phyloP scores from a whole-genome alignment of 2,329 filamentous ascomycete species.

The Fusarium palustre region DNA sequence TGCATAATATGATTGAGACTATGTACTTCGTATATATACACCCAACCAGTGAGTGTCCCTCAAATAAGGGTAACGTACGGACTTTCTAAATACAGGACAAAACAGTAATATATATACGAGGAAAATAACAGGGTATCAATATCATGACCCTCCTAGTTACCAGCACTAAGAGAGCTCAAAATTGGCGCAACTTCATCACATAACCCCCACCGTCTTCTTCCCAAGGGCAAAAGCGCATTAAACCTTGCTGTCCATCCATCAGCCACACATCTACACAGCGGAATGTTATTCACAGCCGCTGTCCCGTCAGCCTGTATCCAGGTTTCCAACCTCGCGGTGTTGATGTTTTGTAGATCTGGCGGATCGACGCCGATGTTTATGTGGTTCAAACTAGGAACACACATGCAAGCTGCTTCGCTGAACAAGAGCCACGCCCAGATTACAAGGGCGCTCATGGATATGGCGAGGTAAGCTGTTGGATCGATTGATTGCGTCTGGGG shows the following conservation, averaged over 20 bases:
- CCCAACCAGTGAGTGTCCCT: neutral
- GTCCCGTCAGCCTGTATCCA: conserved; percentile 47
- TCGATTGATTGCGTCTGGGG: conserved; percentile 43
- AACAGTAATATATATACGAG: neutral
- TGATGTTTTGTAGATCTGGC: conserved; percentile 41
- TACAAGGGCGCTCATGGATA: conserved; percentile 49
- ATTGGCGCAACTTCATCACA: conserved; percentile 40
- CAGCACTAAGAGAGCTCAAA: conserved; percentile 20
- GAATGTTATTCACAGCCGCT: conserved; percentile 47
- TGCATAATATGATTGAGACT: no score
- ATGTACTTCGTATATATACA: neutral
- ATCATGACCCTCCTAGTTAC: conserved; percentile 8
- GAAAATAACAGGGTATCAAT: conserved; percentile 29
- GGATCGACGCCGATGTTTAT: conserved; percentile 41
- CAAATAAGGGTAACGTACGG: neutral
- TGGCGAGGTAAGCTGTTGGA: conserved; percentile 51
- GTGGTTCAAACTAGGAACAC: conserved; percentile 43
- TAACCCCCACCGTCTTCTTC: conserved; percentile 39
- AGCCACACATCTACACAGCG: conserved; percentile 49
- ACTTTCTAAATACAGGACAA: neutral
- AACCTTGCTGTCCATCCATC: conserved; percentile 47
- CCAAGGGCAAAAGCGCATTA: conserved; percentile 34
- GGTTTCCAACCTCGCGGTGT: conserved; percentile 38
- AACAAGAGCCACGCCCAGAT: conserved; percentile 54
- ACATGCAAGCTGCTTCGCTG: conserved; percentile 44